A percentile compares a stretch with the other conserved stretches of the same genome.
phyloP scores from a whole-genome alignment of 352 stramenopile species.

The Phytophthora colocasiae region DNA sequence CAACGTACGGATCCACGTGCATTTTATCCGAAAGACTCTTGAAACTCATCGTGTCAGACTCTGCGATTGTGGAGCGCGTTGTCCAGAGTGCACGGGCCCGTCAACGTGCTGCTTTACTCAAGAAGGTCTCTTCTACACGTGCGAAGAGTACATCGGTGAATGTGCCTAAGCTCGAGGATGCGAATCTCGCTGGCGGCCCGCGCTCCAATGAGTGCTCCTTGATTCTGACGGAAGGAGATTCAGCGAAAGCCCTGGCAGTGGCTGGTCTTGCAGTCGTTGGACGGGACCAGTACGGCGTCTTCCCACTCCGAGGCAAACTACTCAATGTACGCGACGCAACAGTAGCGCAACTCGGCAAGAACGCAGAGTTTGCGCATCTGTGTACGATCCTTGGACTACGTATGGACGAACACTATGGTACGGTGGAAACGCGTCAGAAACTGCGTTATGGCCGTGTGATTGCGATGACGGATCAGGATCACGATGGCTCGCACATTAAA shows the following conservation, averaged over 20 bases:
- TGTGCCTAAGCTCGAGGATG: conserved; percentile 99
- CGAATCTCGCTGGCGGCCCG: conserved; percentile 95
- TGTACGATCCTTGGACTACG: conserved; percentile 98
- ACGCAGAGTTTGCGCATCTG: conserved; percentile 96
- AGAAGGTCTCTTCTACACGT: conserved; percentile 81
- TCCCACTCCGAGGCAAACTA: conserved; percentile 97
- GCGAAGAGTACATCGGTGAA: conserved; percentile 82
- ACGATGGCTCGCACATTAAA: conserved; percentile 99
- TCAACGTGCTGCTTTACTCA: conserved; percentile 93
- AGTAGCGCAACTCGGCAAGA: conserved; percentile 90
- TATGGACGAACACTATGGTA: conserved; percentile 95
- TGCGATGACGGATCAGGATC: conserved; percentile 99
- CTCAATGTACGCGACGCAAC: conserved; percentile 92
- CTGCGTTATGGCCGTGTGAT: conserved; percentile 99
- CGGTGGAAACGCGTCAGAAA: conserved; percentile 86
- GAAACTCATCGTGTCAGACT: conserved; percentile 95
- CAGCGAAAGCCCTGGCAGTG: conserved; percentile 99
- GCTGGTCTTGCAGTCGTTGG: conserved; percentile 98
- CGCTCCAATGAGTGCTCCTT: conserved; percentile 94
- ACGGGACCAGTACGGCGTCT: conserved; percentile 98
- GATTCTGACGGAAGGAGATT: conserved; percentile 99
- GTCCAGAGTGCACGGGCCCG: conserved; percentile 94
- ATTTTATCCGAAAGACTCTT: conserved; percentile 95
- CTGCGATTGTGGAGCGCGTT: conserved; percentile 95
- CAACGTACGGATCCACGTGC: conserved; percentile 90